phyloP scores from a whole-genome alignment of 495 filamentous ascomycete species.

The Apiosordaria backusii region DNA sequence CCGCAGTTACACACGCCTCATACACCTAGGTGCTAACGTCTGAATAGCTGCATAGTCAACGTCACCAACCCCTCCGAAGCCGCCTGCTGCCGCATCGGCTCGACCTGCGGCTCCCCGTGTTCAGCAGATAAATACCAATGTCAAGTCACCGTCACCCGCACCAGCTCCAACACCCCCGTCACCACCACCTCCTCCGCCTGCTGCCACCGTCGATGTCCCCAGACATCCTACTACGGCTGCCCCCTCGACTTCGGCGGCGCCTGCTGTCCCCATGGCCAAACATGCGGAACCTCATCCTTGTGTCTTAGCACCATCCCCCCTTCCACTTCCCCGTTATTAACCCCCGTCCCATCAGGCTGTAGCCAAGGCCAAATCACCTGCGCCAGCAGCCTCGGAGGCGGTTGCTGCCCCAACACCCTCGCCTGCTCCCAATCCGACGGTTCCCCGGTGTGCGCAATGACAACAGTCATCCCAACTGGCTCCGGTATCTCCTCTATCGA shows the following conservation, averaged over 20 bases:
- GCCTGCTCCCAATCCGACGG: slow-evolving; percentile 63
- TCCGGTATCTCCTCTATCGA: slow-evolving; percentile 21
- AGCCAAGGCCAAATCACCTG: slow-evolving; percentile 72
- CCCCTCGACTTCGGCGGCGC: slow-evolving; percentile 37
- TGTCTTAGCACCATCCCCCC: slow-evolving; percentile 31
- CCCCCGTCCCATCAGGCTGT: slow-evolving; percentile 49
- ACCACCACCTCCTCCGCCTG: slow-evolving; percentile 31
- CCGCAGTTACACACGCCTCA: background rate
- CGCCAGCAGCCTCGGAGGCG: slow-evolving; percentile 60
- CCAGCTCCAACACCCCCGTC: slow-evolving; percentile 13
- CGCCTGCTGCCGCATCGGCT: slow-evolving; percentile 41
- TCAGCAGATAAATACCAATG: slow-evolving; percentile 25
- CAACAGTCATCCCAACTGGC: slow-evolving; percentile 37
- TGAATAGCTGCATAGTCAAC: slow-evolving; percentile 33
- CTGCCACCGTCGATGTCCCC: slow-evolving; percentile 37
- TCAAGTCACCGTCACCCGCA: slow-evolving; percentile 21
- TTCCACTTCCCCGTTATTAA: slow-evolving; percentile 15
- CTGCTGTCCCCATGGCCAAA: slow-evolving; percentile 41
- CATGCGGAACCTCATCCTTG: slow-evolving; percentile 26
- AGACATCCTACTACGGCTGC: slow-evolving; percentile 41
- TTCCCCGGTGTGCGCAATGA: slow-evolving; percentile 45
- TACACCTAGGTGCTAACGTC: background rate
- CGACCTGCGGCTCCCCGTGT: slow-evolving; percentile 33
- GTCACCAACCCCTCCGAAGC: slow-evolving; percentile 13
- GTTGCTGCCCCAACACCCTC: slow-evolving; percentile 69